These are phyloP conservation scores for Dalbergia cultrata DNA, from an alignment of 306 rosid species.

Conservation along the genomic window DNA sequence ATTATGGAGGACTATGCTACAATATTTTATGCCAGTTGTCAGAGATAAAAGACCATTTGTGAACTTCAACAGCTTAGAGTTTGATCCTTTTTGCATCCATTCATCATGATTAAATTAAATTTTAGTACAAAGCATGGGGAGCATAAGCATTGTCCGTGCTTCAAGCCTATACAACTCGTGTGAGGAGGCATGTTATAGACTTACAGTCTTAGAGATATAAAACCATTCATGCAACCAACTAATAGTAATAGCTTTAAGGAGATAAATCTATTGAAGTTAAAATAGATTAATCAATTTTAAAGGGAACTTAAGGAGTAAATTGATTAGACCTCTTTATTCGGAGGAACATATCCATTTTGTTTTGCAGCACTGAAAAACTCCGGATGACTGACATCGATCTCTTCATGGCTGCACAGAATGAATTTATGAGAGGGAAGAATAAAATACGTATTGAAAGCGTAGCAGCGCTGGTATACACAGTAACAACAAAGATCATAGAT, in stretches of 20 bases:
- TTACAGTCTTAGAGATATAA: background rate
- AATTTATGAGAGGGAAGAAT: constrained; percentile 32
- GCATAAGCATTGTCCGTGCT: background rate
- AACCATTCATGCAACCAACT: background rate
- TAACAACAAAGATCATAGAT: background rate
- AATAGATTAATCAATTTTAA: constrained; percentile 29
- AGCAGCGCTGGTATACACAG: background rate
- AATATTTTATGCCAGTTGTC: background rate
- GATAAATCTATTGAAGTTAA: constrained; percentile 37
- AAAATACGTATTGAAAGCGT: constrained; percentile 8
- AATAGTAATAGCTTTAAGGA: constrained; percentile 24
- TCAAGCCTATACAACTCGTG: background rate
- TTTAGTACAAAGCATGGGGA: background rate
- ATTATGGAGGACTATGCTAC: constrained; percentile 9
- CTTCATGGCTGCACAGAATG: constrained; percentile 88
- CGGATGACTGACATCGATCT: constrained; percentile 96
- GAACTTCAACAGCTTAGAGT: constrained; percentile 33
- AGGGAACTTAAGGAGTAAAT: constrained; percentile 43
- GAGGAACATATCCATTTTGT: constrained; percentile 84
- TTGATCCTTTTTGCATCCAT: background rate
- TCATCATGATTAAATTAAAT: background rate
- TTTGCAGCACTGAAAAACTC: constrained; percentile 90
- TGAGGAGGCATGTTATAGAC: constrained; percentile 1
- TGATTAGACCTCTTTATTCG: constrained; percentile 79
- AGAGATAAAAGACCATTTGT: constrained; percentile 12